Conservation (phyloP, 1,284 basidiomycete species). For the Cryptococcus sp. region DNA sequence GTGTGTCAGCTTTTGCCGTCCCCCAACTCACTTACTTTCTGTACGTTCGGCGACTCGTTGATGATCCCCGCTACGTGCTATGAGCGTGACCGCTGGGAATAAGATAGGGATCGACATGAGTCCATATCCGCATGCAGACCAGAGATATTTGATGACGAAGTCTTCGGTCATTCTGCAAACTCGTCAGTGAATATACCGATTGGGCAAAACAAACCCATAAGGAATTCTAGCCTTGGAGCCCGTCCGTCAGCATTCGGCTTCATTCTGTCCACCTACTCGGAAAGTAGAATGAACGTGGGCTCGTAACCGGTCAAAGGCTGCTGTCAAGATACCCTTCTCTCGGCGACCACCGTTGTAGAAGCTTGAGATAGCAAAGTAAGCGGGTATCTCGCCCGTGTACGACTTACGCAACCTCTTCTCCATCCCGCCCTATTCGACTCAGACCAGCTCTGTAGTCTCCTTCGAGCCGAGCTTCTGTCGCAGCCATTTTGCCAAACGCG, state of each 20-base stretch:
- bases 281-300: slow-evolving; percentile 90
- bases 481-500: slow-evolving; percentile 88
- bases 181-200: neutral
- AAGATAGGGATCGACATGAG: slow-evolving; percentile 86
- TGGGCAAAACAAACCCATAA: slow-evolving; percentile 28
- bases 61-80: slow-evolving; percentile 1
- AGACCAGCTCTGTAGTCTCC: slow-evolving; percentile 92
- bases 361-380: slow-evolving; percentile 48
- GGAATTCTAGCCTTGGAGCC: slow-evolving; percentile 34
- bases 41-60: slow-evolving; percentile 61
- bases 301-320: slow-evolving; percentile 77
- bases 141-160: slow-evolving; percentile 90
- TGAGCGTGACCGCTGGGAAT: slow-evolving; percentile 51
- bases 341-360: slow-evolving; percentile 90
- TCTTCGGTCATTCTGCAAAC: slow-evolving; percentile 71
- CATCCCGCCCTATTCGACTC: slow-evolving; percentile 81
- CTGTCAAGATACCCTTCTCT: slow-evolving; percentile 79
- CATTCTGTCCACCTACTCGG: slow-evolving; percentile 62
- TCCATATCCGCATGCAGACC: slow-evolving; percentile 86
- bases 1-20: neutral
- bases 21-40: slow-evolving; percentile 58
- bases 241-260: neutral
- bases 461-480: slow-evolving; percentile 76
- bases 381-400: neutral
- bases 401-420: slow-evolving; percentile 87